Base-by-base conservation (phyloP, 2,329 filamentous ascomycete species). In the Plectosphaerella plurivora region DNA sequence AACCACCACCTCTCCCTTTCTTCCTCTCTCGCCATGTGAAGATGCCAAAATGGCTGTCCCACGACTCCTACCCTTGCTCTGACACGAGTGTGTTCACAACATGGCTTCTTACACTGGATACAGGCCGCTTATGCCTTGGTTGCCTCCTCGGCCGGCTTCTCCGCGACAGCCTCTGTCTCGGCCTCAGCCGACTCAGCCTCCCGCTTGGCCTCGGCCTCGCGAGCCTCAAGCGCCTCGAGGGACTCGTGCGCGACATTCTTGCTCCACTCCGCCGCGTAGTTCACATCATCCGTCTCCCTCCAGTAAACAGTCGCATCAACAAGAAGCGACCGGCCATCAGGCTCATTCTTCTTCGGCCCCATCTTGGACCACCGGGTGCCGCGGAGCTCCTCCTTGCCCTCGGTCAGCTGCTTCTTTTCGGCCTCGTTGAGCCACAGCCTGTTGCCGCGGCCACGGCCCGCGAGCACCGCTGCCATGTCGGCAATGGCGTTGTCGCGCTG, bases 401-500 rank as follows among this genome's bases (percentile, higher is more conserved):
- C 53, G 51, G 49, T 42, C 37, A 54, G 49, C 20, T 59, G 46
- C 20, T 49, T 25, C 39, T 54, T 37, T 47, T 55, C 50, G 36
- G 53, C 39, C 2, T 45, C 45, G 45, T 54, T 39, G 14, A 60
- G 33, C 60, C 65, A 64, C 53, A 83, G 70, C 61, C 68, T 72
- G 65, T 78, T 83, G 35, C 80, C 79, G 55, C 72, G 69, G 37
- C 80, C 79, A 10, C 64, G 57, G 5, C 81, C 81, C 8, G 67
- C 69, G 50, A 86, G 72, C 20, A 83, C 77, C 20, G 75, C 77
- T 1, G 84, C 83, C 57, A 88, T 74, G 65, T 88, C 84, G 51
- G 84, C 84, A 47, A 88, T 73, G 12, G 74, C 72, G 64, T 86
- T 86, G 50, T 75, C 74, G 65, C 78, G 80, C 68, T 87, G 83